These are phyloP conservation scores for Beauveria caledonica DNA, from an alignment of 2,329 filamentous ascomycete species.

Conservation along the genomic window DNA sequence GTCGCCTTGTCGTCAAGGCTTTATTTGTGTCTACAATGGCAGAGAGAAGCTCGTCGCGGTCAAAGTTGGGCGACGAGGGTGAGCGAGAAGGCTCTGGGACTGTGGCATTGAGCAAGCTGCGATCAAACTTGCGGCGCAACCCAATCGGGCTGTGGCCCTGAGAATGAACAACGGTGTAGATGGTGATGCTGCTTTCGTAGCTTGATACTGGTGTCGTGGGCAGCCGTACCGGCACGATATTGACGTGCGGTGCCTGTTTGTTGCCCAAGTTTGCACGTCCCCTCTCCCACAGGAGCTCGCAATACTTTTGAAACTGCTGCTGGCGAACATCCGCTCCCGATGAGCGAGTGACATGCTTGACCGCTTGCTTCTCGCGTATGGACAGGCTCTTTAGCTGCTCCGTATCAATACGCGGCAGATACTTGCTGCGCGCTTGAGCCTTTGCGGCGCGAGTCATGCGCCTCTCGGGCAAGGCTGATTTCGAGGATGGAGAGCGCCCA, in stretches of 20 bases:
- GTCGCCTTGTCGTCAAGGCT: not conserved
- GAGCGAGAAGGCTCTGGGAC: slow-evolving; percentile 28
- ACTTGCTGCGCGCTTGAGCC: not conserved
- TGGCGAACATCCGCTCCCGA: slow-evolving; percentile 11
- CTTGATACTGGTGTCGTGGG: not conserved
- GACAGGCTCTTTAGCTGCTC: not conserved
- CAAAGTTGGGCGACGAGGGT: slow-evolving; percentile 15
- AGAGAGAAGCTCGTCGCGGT: slow-evolving; percentile 14
- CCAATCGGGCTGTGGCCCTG: slow-evolving; percentile 35
- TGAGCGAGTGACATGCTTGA: not conserved
- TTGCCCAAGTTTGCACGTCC: slow-evolving; percentile 15
- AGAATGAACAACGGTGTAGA: slow-evolving; percentile 23
- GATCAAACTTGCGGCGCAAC: slow-evolving; percentile 42
- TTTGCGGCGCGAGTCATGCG: not conserved
- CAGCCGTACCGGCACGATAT: slow-evolving; percentile 21
- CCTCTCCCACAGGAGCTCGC: slow-evolving; percentile 17
- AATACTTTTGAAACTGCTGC: slow-evolving; percentile 18
- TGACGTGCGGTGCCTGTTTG: slow-evolving; percentile 16
- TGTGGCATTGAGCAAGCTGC: slow-evolving; percentile 38
- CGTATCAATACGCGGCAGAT: not conserved
- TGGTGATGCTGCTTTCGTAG: slow-evolving; percentile 17
- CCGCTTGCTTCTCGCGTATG: not conserved
- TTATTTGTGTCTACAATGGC: slow-evolving; percentile 1
- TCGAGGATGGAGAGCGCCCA: not conserved
- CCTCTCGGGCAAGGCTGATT: not conserved